phyloP scores from a whole-genome alignment of 2,329 filamentous ascomycete genomes.

The Capronia coronata region DNA sequence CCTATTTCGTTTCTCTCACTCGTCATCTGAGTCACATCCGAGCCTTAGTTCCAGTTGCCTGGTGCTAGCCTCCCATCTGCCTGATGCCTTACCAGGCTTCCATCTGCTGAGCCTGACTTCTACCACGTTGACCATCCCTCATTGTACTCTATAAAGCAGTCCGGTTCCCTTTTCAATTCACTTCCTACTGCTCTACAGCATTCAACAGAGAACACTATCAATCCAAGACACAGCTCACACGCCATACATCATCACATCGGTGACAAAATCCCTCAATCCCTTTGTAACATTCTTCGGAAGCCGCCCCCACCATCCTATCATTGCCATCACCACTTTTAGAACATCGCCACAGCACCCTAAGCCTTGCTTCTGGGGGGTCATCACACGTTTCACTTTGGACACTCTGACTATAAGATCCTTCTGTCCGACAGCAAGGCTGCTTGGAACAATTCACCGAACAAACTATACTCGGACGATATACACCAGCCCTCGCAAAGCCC shows the following conservation, averaged over 20 bases:
- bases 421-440: background rate
- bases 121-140: constrained; percentile 17
- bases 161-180: constrained; percentile 6
- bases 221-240: background rate
- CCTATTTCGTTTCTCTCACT: constrained; percentile 6
- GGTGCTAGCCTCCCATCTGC: constrained; percentile 21
- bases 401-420: background rate
- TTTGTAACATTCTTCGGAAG: constrained; percentile 18
- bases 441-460: too few relatives aligned
- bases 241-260: constrained; percentile 7
- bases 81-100: constrained; percentile 20
- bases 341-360: constrained; percentile 14
- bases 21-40: constrained; percentile 18
- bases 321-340: constrained; percentile 23
- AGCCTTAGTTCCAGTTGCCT: constrained; percentile 22
- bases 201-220: constrained; percentile 1
- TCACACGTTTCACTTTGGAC: background rate
- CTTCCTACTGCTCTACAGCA: background rate
- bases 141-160: constrained; percentile 13
- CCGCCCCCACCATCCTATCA: constrained; percentile 22
- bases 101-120: constrained; percentile 10
- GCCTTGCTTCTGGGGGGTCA: constrained; percentile 6
- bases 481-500: background rate
- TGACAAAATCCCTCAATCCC: constrained; percentile 13
- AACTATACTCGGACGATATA: background rate